These are phyloP conservation scores for Begonia masoniana DNA, from an alignment of 306 rosid species.

Conservation along the genomic window DNA sequence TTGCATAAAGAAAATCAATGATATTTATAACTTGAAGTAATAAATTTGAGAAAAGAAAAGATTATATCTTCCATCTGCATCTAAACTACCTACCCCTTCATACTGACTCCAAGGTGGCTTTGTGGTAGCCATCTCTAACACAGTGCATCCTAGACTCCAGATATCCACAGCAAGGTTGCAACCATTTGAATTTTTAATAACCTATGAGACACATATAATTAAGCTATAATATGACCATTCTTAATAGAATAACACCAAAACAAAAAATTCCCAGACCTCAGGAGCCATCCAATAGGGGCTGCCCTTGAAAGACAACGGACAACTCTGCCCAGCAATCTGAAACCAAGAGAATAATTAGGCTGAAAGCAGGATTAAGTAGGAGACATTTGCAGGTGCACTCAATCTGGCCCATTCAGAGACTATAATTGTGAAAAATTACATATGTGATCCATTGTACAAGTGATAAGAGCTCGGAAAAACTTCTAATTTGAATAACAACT, in stretches of 20 bases:
- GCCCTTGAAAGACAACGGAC: conserved; percentile 92
- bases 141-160: conserved; percentile 99
- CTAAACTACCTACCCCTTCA: conserved; percentile 75
- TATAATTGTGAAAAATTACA: too few species aligned
- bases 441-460: too few species aligned
- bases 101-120: conserved; percentile 99
- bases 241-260: conserved; percentile 8
- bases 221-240: conserved; percentile 9
- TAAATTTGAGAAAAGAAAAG: not conserved
- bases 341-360: not conserved
- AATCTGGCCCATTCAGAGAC: too few species aligned
- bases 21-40: not conserved
- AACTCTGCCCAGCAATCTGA: conserved; percentile 80
- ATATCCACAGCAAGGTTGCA: conserved; percentile 93
- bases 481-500: too few species aligned
- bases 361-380: not conserved
- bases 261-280: conserved; percentile 44
- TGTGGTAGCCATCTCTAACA: conserved; percentile 97
- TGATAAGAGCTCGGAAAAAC: too few species aligned
- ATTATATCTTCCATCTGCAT: not conserved
- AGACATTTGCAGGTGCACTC: not conserved
- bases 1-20: not conserved
- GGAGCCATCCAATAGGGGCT: conserved; percentile 99
- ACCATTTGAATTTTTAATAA: conserved; percentile 70
- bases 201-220: conserved; percentile 34